Conservation (phyloP, 2,329 filamentous ascomycete species). For the Fusarium buharicum region DNA sequence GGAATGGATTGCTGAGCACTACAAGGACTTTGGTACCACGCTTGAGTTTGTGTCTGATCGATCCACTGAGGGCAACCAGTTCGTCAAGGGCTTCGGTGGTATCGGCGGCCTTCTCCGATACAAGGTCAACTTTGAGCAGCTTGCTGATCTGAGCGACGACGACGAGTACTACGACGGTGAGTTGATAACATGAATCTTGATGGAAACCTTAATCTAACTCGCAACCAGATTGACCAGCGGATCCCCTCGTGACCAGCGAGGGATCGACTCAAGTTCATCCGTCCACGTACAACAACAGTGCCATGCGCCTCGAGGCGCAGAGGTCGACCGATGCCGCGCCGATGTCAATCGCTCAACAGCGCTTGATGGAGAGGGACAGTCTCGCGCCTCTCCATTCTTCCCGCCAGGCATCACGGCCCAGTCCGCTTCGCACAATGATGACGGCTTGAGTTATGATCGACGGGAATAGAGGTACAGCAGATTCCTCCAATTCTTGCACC, state of each 20-base stretch:
- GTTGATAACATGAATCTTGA: slow-evolving; percentile 18
- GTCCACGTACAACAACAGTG: slow-evolving; percentile 57
- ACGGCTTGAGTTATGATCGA: slow-evolving; percentile 63
- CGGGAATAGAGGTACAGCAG: slow-evolving; percentile 47
- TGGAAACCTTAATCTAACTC: slow-evolving; percentile 15
- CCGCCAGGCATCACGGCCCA: slow-evolving; percentile 68
- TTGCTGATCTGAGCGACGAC: slow-evolving; percentile 91
- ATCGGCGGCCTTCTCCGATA: slow-evolving; percentile 97
- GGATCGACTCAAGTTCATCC: slow-evolving; percentile 74
- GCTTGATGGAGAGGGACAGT: slow-evolving; percentile 59
- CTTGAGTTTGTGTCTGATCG: slow-evolving; percentile 98
- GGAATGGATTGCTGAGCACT: slow-evolving; percentile 99
- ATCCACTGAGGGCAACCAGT: slow-evolving; percentile 98
- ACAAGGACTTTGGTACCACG: slow-evolving; percentile 95
- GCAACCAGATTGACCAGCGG: slow-evolving; percentile 82
- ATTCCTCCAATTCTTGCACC: slow-evolving; percentile 17
- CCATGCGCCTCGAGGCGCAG: slow-evolving; percentile 54
- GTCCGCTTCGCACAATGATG: slow-evolving; percentile 76
- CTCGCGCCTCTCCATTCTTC: slow-evolving; percentile 56
- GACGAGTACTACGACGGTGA: slow-evolving; percentile 89
- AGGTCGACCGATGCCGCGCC: slow-evolving; percentile 58
- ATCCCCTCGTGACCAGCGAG: slow-evolving; percentile 89
- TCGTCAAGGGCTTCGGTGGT: slow-evolving; percentile 99
- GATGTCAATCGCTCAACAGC: slow-evolving; percentile 58
- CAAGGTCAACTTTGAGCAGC: slow-evolving; percentile 99